Conservation (phyloP, 2,329 filamentous ascomycete species). For the Aspergillus pseudoviridinutans region DNA sequence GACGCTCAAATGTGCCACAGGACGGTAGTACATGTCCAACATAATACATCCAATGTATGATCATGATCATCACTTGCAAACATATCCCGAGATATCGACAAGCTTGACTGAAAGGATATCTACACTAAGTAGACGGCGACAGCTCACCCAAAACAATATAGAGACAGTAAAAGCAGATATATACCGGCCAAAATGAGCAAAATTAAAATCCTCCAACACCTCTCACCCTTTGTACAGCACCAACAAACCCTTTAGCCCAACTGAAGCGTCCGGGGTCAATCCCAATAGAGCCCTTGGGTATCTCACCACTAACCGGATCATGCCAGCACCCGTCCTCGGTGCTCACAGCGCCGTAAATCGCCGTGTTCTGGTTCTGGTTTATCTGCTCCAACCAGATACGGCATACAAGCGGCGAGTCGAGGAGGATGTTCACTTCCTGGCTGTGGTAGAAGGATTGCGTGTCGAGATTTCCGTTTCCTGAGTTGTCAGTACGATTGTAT, state of each 20-base stretch:
- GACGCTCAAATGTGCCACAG: neutral
- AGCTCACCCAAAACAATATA: neutral
- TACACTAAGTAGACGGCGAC: neutral
- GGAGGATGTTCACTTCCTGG: slow-evolving; percentile 73
- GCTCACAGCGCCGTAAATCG: slow-evolving; percentile 52
- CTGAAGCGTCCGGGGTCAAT: slow-evolving; percentile 53
- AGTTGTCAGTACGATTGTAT: neutral
- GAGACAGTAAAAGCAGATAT: neutral
- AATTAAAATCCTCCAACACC: slow-evolving; percentile 53
- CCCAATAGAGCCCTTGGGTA: slow-evolving; percentile 50
- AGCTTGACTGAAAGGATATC: neutral
- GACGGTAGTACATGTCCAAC: neutral
- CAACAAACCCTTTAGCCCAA: slow-evolving; percentile 56
- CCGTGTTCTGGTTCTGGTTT: slow-evolving; percentile 64
- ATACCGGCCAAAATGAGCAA: neutral
- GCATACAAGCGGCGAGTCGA: slow-evolving; percentile 63
- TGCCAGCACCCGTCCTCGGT: slow-evolving; percentile 60
- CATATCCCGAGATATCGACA: neutral
- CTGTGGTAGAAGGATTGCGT: slow-evolving; percentile 76
- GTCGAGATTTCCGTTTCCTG: slow-evolving; percentile 71
- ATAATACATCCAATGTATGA: neutral
- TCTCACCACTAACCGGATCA: slow-evolving; percentile 45
- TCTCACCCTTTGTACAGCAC: slow-evolving; percentile 55
- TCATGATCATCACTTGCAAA: neutral
- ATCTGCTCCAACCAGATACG: slow-evolving; percentile 59